Conservation (phyloP, 805 yeast species). For the Myxozyma mucilagina region DNA sequence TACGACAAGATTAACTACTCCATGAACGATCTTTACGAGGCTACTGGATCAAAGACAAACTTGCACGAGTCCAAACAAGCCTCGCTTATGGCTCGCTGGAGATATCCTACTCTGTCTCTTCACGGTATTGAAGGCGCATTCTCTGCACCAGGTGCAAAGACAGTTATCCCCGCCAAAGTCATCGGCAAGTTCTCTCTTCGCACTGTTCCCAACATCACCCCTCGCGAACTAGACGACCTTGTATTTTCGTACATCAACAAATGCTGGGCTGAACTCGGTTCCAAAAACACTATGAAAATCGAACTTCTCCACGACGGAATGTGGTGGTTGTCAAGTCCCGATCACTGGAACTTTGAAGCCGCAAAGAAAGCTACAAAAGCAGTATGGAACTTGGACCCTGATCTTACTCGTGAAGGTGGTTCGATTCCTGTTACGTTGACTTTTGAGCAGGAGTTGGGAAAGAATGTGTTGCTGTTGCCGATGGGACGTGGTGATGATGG, state of each 20-base stretch:
- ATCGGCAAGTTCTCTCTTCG: conserved; percentile 93
- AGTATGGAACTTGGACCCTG: conserved; percentile 95
- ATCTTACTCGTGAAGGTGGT: conserved; percentile 98
- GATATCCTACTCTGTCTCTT: conserved; percentile 91
- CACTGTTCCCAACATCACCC: conserved; percentile 93
- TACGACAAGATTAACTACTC: conserved; percentile 86
- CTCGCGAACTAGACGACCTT: conserved; percentile 71
- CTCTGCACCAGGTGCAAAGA: conserved; percentile 92
- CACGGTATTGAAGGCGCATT: conserved; percentile 99
- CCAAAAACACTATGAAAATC: conserved; percentile 72
- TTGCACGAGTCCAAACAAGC: conserved; percentile 75
- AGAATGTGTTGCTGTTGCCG: conserved; percentile 85
- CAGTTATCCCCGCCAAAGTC: conserved; percentile 95
- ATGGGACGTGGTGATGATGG: conserved; percentile 99
- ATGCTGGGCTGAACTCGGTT: conserved; percentile 63
- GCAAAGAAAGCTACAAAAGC: conserved; percentile 91
- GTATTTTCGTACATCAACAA: conserved; percentile 71
- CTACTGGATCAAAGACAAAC: conserved; percentile 85
- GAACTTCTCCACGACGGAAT: conserved; percentile 91
- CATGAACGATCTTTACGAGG: conserved; percentile 79
- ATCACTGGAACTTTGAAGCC: conserved; percentile 88
- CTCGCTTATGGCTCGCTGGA: conserved; percentile 97
- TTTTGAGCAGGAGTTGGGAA: conserved; percentile 82
- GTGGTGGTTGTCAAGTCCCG: conserved; percentile 95
- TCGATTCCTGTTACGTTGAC: conserved; percentile 96